A percentile compares a stretch with the other conserved stretches of the same genome.
These are phyloP conservation scores for Solanum pimpinellifolium DNA, from an alignment of 257 asterid genomes.

Conservation along the genomic window DNA sequence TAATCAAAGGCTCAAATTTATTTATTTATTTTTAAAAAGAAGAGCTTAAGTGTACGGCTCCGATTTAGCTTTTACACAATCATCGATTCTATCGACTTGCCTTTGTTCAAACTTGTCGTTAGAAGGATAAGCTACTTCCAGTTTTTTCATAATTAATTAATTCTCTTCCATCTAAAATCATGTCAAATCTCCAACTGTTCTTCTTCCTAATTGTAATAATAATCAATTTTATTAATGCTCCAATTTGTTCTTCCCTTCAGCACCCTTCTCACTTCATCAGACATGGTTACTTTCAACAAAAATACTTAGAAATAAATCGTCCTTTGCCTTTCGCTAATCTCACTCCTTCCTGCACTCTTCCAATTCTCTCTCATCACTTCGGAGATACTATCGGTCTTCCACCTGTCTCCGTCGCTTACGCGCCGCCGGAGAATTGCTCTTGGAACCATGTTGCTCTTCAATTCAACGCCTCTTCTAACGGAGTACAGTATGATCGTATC, in stretches of 20 bases:
- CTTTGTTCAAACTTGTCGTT: background rate
- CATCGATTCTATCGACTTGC: background rate
- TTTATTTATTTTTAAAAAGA: background rate
- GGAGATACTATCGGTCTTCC: constrained; percentile 50
- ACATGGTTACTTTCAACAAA: constrained; percentile 11
- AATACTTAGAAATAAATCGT: constrained; percentile 31
- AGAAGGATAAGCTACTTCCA: background rate
- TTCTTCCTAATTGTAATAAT: background rate
- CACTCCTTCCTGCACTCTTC: constrained; percentile 52
- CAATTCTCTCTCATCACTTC: constrained; percentile 43
- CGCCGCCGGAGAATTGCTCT: constrained; percentile 45
- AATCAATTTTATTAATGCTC: background rate
- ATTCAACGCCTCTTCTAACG: constrained; percentile 47
- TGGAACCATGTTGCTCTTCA: constrained; percentile 66
- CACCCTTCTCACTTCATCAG: constrained; percentile 22
- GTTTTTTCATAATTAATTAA: background rate
- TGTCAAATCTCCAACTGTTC: constrained; percentile 1
- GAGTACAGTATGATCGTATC: constrained; percentile 68
- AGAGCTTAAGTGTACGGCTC: background rate
- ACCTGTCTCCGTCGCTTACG: constrained; percentile 37
- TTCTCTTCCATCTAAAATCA: background rate
- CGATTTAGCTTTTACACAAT: background rate
- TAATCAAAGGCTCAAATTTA: background rate
- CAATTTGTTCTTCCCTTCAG: constrained; percentile 5
- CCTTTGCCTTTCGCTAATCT: constrained; percentile 45